Evolutionary conservation across 192 early-diverging fungal genomes (phyloP), one percentile per base, ranked within the genome.

Genomic region (Fimicolochytrium jonesii): DNA sequence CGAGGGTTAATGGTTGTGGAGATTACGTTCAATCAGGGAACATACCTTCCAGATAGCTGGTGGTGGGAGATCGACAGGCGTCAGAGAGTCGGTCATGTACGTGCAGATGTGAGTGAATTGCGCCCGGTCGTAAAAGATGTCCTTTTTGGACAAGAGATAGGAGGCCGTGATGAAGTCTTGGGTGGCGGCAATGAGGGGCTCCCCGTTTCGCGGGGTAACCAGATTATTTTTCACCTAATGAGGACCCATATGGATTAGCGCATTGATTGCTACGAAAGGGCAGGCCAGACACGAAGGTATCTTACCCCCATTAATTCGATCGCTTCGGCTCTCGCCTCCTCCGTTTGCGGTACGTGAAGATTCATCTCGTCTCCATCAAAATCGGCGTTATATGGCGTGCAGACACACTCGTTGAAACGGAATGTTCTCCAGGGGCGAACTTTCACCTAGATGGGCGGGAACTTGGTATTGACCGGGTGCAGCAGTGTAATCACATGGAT

Each of bases 341-440:
- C 95, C 1, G 97, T 97, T 75, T 99, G 97, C 26, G 97, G 97
- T 3, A 98, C 87, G 74, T 99, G 97, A 71, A 99, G 75, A 68
- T 99, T 99, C 97, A 99, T 99, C 72, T 99, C 97, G 71, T 99
- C 97, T 62, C 97, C 97, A 61, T 99, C 97, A 65, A 98, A 98
- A 85, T 98, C 97, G 34, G 97, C 97, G 72, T 99, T 99, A 69
- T 98, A 99, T 30, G 95, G 97, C 15, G 91, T 88, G 72, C 95
- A 98, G n/a, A 97, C 95, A 84, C 94, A 99, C 69, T 98, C 94
- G 75, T 99, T 99, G 83, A 99, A 96, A 48, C 95, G 88, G 81
- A 98, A 93, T 6, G 97, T 99, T 64, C 94, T 77, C 93, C 94
- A 95, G 3, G 95, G 97, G 67, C 90, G 87, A 28, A 97, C 83